phyloP scores from a whole-genome alignment of 768 basidiomycete species.

The Lactarius akahatsu region DNA sequence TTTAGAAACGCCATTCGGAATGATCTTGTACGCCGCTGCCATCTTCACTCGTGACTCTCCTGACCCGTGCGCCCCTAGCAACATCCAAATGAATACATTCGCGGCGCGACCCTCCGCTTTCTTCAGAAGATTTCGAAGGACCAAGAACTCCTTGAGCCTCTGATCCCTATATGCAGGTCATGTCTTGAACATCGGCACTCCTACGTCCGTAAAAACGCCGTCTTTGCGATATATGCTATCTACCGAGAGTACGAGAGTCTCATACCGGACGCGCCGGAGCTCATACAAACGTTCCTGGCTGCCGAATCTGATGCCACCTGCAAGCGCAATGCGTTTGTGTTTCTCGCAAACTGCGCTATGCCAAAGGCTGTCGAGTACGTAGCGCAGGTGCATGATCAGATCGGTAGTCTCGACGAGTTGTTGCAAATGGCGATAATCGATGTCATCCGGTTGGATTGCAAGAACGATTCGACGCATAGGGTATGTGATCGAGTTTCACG shows the following conservation, averaged over 20 bases:
- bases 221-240: constrained; percentile 93
- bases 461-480: constrained; percentile 76
- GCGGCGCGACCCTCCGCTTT: constrained; percentile 95
- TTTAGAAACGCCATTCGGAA: constrained; percentile 93
- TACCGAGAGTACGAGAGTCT: constrained; percentile 93
- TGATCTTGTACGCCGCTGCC: constrained; percentile 69
- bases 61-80: constrained; percentile 51
- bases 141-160: constrained; percentile 89
- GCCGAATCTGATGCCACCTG: constrained; percentile 96
- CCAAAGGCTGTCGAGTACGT: constrained; percentile 92
- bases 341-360: constrained; percentile 84
- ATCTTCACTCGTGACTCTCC: constrained; percentile 3
- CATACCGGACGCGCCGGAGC: constrained; percentile 93
- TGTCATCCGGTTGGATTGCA: constrained; percentile 86
- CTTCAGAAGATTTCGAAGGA: constrained; percentile 95
- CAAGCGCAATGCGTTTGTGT: constrained; percentile 96
- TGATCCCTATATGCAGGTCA: constrained; percentile 88
- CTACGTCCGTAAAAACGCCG: constrained; percentile 97
- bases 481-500: constrained; percentile 45
- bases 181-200: constrained; percentile 98
- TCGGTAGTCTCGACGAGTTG: constrained; percentile 81
- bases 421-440: constrained; percentile 97
- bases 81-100: constrained; percentile 99
- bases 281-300: constrained; percentile 93
- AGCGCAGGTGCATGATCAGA: constrained; percentile 78